Conservation (phyloP, 768 basidiomycete species). For the Coprinopsis cinerea region DNA sequence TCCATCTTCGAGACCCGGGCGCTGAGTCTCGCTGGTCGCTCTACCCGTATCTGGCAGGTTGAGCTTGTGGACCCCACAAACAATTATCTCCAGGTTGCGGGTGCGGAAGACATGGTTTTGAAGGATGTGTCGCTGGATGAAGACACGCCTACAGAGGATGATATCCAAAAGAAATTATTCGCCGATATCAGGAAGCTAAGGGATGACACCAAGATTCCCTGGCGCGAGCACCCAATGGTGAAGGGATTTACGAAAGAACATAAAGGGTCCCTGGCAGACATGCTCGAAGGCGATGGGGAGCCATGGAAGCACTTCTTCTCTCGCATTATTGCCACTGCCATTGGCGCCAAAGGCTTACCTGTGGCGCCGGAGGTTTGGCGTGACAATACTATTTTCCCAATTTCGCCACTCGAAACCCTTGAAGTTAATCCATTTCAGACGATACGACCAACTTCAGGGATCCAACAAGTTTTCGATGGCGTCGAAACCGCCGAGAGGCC, state of each 20-base stretch:
- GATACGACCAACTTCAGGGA: background rate
- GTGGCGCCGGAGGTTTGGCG: too few species aligned
- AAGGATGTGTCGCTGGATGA: slow-evolving; percentile 4
- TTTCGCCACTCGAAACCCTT: too few species aligned
- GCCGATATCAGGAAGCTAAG: background rate
- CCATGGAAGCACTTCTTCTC: too few species aligned
- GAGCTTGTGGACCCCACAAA: background rate
- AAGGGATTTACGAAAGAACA: background rate
- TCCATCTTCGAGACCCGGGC: background rate
- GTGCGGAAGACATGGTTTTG: background rate
- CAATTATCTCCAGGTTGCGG: background rate
- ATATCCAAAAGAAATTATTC: slow-evolving; percentile 1
- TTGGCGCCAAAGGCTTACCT: too few species aligned
- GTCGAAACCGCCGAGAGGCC: background rate
- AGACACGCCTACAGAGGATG: background rate
- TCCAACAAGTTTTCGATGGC: background rate
- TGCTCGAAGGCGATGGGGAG: too few species aligned
- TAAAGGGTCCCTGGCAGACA: background rate
- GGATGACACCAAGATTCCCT: background rate
- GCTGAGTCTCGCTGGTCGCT: background rate
- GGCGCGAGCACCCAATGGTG: background rate
- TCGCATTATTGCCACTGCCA: too few species aligned
- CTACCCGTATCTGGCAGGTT: background rate
- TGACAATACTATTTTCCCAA: too few species aligned
- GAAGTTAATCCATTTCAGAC: too few species aligned